Evolutionary conservation across 2,329 filamentous ascomycete genomes (phyloP), one percentile per base, ranked within the genome.

Genomic region (Cladosporium sp.): DNA sequence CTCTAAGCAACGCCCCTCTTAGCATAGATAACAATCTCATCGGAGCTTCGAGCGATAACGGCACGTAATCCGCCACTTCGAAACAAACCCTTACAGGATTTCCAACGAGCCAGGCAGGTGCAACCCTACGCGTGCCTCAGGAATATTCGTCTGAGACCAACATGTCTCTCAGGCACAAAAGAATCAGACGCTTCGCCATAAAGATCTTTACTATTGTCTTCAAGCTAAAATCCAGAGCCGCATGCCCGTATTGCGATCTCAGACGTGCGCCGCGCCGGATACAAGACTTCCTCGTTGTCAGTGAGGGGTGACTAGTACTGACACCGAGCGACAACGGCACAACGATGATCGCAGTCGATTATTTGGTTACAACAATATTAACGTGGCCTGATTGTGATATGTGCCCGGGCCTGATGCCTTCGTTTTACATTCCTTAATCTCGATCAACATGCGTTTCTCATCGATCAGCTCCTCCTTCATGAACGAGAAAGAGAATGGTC

Each of bases 241-340:
- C 54, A 39, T 39, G 11, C 32, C 54, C 21, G 23, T 28, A 16
- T 8, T 28, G 14, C 36, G 28, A 56, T 25, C 58, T 26, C 21
- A 49, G n/a, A 61, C 28, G 49, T 56, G 54, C 49, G 60, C 60
- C 60, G 60, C 60, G 60, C 60, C 60, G 49, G 60, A 23, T 30
- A 63, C 60, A 63, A 63, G 60, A 54, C 34, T 39, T 56, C 26
- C 25, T 36, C 21, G 7, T 13, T 36, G 28, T 34, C 13, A 51
- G 14, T 28, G 49, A 63, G 49, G 49, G 60, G 60, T 43, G 48
- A 7, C 7, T 14, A 43, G 34, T 46, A 28, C 23, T 46, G 14
- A n/a, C 36, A 43, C 23, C 14, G 32, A 43, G 26, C 43, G 58
- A 61, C 21, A 61, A 61, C 46, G 58, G 28, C 43, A 36, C 30